A percentile compares a stretch with the other conserved stretches of the same genome.
These are phyloP conservation scores for Hyaloperonospora arabidopsidis DNA, from an alignment of 352 stramenopile species.

Conservation along the genomic window DNA sequence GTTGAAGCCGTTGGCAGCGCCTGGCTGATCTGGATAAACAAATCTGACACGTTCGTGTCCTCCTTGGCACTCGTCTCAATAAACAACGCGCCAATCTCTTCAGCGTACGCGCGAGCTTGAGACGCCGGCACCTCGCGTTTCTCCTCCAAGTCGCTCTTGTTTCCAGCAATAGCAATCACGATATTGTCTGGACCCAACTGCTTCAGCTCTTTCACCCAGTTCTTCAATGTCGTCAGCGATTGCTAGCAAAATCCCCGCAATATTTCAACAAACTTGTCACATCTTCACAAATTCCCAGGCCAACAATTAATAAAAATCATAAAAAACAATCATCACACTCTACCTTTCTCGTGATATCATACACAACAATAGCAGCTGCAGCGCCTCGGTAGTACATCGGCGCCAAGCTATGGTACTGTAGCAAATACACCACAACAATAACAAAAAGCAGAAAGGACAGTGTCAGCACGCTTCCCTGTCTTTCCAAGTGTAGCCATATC, in stretches of 20 bases:
- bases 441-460: neutral
- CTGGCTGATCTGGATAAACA: constrained; percentile 90
- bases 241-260: constrained; percentile 34
- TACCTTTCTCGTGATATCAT: constrained; percentile 95
- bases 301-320: too few species aligned
- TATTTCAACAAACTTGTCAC: neutral
- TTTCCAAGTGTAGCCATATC: too few species aligned
- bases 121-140: constrained; percentile 84
- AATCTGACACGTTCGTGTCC: constrained; percentile 88
- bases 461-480: neutral
- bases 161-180: constrained; percentile 92
- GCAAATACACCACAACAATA: neutral
- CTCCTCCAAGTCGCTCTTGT: constrained; percentile 90
- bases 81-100: constrained; percentile 90
- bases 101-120: constrained; percentile 83
- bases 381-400: constrained; percentile 98
- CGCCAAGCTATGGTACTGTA: constrained; percentile 91
- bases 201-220: constrained; percentile 93
- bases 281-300: neutral
- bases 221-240: constrained; percentile 90
- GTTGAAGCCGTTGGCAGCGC: constrained; percentile 57
- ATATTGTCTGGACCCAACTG: constrained; percentile 89
- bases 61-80: constrained; percentile 92
- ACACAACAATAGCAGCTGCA: constrained; percentile 95
- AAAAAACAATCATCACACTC: constrained; percentile 1